phyloP scores from a whole-genome alignment of 768 basidiomycete genomes.

The Lactifluus hygrophoroides region DNA sequence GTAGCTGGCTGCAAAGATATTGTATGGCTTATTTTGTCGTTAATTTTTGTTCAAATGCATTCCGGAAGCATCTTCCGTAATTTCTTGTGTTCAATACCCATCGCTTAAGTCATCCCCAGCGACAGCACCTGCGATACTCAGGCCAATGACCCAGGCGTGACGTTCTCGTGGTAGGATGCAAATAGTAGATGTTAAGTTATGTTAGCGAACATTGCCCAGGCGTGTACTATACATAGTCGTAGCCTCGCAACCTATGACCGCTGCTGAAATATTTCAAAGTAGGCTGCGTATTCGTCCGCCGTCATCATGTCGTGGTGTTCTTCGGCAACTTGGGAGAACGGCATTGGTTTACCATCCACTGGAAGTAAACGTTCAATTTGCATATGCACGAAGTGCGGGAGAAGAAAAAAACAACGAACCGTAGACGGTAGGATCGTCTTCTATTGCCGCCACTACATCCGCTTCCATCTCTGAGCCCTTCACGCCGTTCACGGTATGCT shows the following conservation, averaged over 20 bases:
- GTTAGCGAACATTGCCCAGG: neutral
- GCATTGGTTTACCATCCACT: constrained; percentile 72
- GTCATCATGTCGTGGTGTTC: constrained; percentile 92
- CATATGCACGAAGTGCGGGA: neutral
- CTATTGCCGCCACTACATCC: neutral
- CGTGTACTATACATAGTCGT: neutral
- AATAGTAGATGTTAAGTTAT: neutral
- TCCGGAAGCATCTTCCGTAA: neutral
- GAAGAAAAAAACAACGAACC: constrained; percentile 37
- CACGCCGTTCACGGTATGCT: too few relatives aligned
- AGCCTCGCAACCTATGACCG: constrained; percentile 21
- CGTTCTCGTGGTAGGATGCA: neutral
- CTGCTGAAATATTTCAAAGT: constrained; percentile 60
- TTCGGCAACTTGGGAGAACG: constrained; percentile 77
- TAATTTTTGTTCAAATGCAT: constrained; percentile 5
- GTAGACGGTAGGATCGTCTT: constrained; percentile 58
- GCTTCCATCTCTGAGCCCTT: too few relatives aligned
- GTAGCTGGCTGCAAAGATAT: constrained; percentile 2
- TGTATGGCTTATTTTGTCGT: constrained; percentile 11
- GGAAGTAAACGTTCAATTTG: constrained; percentile 6
- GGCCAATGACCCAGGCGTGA: neutral
- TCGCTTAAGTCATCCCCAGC: neutral
- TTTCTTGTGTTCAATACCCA: neutral
- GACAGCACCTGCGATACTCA: neutral
- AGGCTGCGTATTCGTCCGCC: constrained; percentile 82